A percentile compares a stretch with the other conserved stretches of the same genome.
Evolutionary conservation across 495 filamentous ascomycete genomes (phyloP).

Genomic region (Penicillium angulare): DNA sequence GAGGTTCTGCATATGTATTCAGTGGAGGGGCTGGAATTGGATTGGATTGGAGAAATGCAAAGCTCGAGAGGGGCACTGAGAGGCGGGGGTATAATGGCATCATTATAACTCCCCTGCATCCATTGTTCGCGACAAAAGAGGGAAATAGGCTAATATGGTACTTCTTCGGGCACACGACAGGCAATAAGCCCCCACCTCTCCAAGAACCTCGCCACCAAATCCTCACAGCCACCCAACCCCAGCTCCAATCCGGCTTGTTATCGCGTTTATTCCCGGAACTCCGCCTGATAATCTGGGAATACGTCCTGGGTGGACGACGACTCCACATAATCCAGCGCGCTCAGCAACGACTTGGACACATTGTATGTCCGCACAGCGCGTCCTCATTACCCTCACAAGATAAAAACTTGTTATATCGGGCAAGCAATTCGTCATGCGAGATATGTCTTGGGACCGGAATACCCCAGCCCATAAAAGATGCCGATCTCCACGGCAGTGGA

Average conservation of each 20-base stretch:
- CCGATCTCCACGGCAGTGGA: slow-evolving; percentile 3
- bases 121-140: not conserved
- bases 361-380: slow-evolving; percentile 28
- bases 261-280: slow-evolving; percentile 44
- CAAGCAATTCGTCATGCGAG: slow-evolving; percentile 25
- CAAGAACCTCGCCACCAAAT: slow-evolving; percentile 14
- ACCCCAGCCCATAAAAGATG: slow-evolving; percentile 22
- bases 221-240: slow-evolving; percentile 12
- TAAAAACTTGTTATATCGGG: not conserved
- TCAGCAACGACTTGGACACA: slow-evolving; percentile 33
- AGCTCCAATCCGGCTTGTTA: slow-evolving; percentile 36
- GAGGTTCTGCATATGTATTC: too few relatives aligned
- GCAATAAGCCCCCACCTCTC: slow-evolving; percentile 38
- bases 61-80: too few relatives aligned
- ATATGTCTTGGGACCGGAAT: slow-evolving; percentile 38
- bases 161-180: slow-evolving; percentile 14
- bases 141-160: not conserved
- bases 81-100: not conserved
- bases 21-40: too few relatives aligned
- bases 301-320: slow-evolving; percentile 30
- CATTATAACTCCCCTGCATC: not conserved
- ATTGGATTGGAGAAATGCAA: too few relatives aligned
- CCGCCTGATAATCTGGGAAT: slow-evolving; percentile 47
- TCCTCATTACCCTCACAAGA: not conserved
- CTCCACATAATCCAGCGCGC: slow-evolving; percentile 44